Evolutionary conservation across 192 early-diverging fungal species (phyloP), one percentile per base, ranked within the genome.

Genomic region (Coemansia sp.): DNA sequence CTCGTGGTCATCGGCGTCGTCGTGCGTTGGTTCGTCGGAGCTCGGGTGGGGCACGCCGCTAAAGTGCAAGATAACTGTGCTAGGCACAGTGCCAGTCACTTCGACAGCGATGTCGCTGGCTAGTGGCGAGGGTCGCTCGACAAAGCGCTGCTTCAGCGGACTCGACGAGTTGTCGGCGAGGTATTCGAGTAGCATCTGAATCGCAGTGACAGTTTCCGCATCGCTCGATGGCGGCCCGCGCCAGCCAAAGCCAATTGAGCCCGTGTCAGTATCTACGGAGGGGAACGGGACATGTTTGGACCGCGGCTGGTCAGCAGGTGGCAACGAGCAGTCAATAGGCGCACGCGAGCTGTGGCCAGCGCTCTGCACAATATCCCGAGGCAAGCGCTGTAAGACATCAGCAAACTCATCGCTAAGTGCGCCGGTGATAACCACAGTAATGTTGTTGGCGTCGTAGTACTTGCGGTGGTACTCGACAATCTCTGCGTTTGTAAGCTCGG

Each of bases 111-210:
- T 86, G 44, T 87, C 72, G 27, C 84, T 87, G 8, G 90, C 90
- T 58, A 85, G 74, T 3, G 93, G 92, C 8, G 72, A 77, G 15
- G 79, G 69, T 17, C 84, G 79, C 76, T 95, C 93, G 6, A 92
- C 90, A 89, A 94, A 94, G 27, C 77, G 85, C 74, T 92, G 92
- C 36, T 83, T 74, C 48, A 94, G 86, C 5, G 90, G 91, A 29
- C 89, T 90, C 3, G 91, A 89, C 15, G 90, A 70, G 17, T 83
- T 86, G 38, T 92, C 91, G 10, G 87, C 85, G 59, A 95, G 72
- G 62, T 87, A 94, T 6, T 89, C 85, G 48, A 91, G 72, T 44
- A 95, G 72, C 34, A 95, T 87, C 57, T 93, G 88, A 4, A 94
- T 64, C 1, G 89, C 89, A 10, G 88, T 63, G 46, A 83, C 77